Percentiles rank a stretch among this genome's conserved stretches.
These are phyloP conservation scores for Tulasnella sp. DNA, from an alignment of 768 basidiomycete genomes.

Conservation along the genomic window DNA sequence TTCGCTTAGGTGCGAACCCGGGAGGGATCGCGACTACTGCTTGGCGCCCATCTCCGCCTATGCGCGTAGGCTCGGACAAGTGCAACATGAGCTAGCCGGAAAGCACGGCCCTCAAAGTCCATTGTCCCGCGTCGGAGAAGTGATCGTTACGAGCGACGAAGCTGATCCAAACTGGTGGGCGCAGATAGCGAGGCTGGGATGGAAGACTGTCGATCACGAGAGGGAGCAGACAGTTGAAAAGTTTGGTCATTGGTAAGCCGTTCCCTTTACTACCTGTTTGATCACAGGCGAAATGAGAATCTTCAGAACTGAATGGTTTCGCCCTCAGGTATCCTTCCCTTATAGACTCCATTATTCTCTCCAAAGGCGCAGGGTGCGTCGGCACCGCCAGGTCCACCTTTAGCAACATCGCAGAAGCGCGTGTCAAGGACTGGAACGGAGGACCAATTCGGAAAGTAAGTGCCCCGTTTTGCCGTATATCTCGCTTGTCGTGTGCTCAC, in stretches of 20 bases:
- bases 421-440: conserved; percentile 54
- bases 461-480: too few species aligned
- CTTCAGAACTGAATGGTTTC: background rate
- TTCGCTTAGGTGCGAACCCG: background rate
- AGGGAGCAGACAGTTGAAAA: background rate
- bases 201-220: background rate
- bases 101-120: background rate
- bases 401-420: conserved; percentile 49
- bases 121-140: background rate
- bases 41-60: background rate
- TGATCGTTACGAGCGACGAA: conserved; percentile 18
- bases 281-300: background rate
- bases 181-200: conserved; percentile 6
- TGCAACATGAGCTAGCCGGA: conserved; percentile 4
- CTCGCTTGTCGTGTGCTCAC: too few species aligned
- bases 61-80: conserved; percentile 1
- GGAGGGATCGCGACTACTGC: conserved; percentile 7
- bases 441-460: conserved; percentile 39
- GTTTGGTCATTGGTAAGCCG: background rate
- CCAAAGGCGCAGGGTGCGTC: conserved; percentile 52
- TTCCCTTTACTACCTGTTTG: background rate
- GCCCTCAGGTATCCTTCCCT: conserved; percentile 51
- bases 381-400: conserved; percentile 64
- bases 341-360: conserved; percentile 62
- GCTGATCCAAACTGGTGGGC: conserved; percentile 5